A percentile compares a stretch with the other conserved stretches of the same genome.
These are phyloP conservation scores for Neofusicoccum cordaticola DNA, from an alignment of 2,329 filamentous ascomycete species.

Conservation along the genomic window DNA sequence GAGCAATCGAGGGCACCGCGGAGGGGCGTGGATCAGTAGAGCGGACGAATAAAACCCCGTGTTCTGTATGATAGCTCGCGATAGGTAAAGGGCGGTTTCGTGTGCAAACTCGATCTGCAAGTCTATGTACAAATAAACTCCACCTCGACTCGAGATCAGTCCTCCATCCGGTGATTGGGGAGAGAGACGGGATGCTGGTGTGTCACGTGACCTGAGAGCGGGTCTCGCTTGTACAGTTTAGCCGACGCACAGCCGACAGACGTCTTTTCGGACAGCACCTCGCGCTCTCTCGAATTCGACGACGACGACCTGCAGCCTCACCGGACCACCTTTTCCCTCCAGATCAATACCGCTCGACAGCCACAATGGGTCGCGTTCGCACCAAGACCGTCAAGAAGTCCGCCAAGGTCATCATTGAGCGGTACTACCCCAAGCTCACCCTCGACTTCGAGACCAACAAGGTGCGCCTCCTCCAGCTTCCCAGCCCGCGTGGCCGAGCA, in stretches of 20 bases:
- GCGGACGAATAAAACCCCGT: not conserved
- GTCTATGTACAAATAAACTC: not conserved
- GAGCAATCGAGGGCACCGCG: not conserved
- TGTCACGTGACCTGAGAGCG: not conserved
- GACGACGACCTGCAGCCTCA: slow-evolving; percentile 17
- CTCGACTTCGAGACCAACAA: slow-evolving; percentile 99
- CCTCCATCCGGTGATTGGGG: too few species aligned
- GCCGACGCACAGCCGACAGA: slow-evolving; percentile 13
- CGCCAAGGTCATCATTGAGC: slow-evolving; percentile 99
- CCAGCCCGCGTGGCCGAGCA: not conserved
- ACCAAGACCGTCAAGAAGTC: slow-evolving; percentile 73
- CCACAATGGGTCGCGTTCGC: slow-evolving; percentile 56
- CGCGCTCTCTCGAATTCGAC: not conserved
- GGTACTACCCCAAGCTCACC: slow-evolving; percentile 79
- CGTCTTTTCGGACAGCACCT: slow-evolving; percentile 1
- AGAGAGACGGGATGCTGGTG: too few species aligned
- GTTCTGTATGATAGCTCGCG: not conserved
- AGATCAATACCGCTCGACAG: slow-evolving; percentile 25
- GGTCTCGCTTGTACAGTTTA: slow-evolving; percentile 10
- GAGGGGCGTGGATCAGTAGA: slow-evolving; percentile 1
- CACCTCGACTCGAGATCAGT: too few species aligned
- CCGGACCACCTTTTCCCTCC: slow-evolving; percentile 5
- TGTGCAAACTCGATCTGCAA: not conserved
- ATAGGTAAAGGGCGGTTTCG: not conserved
- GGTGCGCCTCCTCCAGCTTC: slow-evolving; percentile 31